phyloP scores from a whole-genome alignment of 2,329 filamentous ascomycete genomes.

The Aureobasidium mangrovei region DNA sequence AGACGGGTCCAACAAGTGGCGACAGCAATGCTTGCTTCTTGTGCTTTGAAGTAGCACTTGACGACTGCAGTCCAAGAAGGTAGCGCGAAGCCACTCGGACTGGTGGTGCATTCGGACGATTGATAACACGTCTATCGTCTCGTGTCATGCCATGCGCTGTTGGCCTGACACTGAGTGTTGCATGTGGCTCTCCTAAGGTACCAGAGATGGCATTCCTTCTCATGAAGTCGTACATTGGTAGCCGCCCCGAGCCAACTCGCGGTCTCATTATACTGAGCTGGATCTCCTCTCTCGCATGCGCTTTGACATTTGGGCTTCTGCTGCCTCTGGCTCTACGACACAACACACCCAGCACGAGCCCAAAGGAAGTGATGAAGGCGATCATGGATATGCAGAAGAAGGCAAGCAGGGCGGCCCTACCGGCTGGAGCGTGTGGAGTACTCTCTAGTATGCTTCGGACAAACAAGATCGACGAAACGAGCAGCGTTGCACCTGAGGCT shows the following conservation, averaged over 20 bases:
- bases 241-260: neutral
- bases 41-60: neutral
- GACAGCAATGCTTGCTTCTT: neutral
- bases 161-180: neutral
- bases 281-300: neutral
- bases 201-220: conserved; percentile 2
- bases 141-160: neutral
- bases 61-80: neutral
- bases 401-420: neutral
- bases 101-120: neutral
- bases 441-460: neutral
- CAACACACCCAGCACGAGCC: neutral
- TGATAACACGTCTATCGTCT: neutral
- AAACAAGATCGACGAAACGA: conserved; percentile 1
- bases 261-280: neutral
- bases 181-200: neutral
- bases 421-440: neutral
- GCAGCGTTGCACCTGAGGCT: neutral
- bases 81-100: neutral
- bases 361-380: neutral
- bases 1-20: neutral
- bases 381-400: neutral
- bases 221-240: neutral
- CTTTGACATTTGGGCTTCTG: neutral
- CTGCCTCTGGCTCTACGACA: conserved; percentile 1